phyloP scores from a whole-genome alignment of 2,329 filamentous ascomycete genomes.

The Capronia epimyces region DNA sequence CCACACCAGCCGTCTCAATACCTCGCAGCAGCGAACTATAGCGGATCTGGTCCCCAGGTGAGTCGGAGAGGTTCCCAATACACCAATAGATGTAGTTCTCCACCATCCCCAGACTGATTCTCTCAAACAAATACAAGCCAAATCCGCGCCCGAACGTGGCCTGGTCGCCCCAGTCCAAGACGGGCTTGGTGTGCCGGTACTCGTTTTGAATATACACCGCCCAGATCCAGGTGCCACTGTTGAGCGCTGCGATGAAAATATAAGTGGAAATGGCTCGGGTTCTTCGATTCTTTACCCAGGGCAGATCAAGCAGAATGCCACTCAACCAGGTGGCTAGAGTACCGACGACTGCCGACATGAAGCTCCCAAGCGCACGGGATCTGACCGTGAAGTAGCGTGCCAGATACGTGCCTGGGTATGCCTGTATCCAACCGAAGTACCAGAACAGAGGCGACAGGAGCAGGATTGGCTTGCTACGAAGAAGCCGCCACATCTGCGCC shows the following conservation, averaged over 20 bases:
- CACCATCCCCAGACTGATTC: constrained; percentile 38
- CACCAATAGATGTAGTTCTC: constrained; percentile 48
- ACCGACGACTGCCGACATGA: constrained; percentile 39
- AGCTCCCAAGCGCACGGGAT: constrained; percentile 37
- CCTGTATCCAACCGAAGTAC: constrained; percentile 33
- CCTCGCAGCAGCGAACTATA: constrained; percentile 43
- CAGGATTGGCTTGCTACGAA: constrained; percentile 35
- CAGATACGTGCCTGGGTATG: constrained; percentile 41
- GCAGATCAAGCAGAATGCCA: constrained; percentile 37
- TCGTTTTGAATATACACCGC: constrained; percentile 45
- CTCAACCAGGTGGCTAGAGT: constrained; percentile 38
- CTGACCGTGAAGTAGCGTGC: constrained; percentile 44
- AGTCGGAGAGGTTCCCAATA: constrained; percentile 44
- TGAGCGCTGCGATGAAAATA: constrained; percentile 40
- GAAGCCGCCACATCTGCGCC: constrained; percentile 36
- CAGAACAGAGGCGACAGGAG: constrained; percentile 39
- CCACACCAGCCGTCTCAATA: constrained; percentile 41
- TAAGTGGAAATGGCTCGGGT: constrained; percentile 40
- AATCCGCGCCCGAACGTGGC: constrained; percentile 41
- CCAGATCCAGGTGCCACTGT: constrained; percentile 46
- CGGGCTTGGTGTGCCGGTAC: constrained; percentile 40
- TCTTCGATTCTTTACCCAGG: constrained; percentile 39
- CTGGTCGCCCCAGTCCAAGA: constrained; percentile 43
- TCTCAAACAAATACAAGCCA: constrained; percentile 41
- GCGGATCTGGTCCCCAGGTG: constrained; percentile 42